Evolutionary conservation across 208 protist genomes (phyloP), one percentile per base, ranked within the genome.

Genomic region (Acanthamoeba triangularis): DNA sequence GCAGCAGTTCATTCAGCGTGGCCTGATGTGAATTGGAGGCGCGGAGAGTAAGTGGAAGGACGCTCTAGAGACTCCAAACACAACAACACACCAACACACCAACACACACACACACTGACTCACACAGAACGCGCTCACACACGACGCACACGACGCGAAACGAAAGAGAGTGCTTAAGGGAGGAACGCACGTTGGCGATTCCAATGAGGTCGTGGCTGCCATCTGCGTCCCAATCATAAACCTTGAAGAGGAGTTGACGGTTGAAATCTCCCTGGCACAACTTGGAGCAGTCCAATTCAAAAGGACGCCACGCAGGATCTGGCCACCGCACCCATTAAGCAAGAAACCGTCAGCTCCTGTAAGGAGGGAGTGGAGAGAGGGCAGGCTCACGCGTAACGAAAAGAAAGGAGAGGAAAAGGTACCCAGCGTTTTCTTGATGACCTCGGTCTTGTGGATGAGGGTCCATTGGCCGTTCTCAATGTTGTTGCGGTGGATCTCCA

Each of bases 151-250:
- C 16, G 23, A 80, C 16, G 28, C 30, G 30, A 23, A 65, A 56
- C 8, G 7, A n/a, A 23, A 65, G 14, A 16, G 1, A 44, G 25
- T 54, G 80, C 6, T 41, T 30, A 84, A 37, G 20, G 23, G 63
- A 33, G 0, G 7, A 7, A 84, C n/a, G 93, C 18, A 54, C 82
- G 2, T 41, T 13, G 0, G 33, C 63, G 30, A 20, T 56, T 18
- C 93, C 93, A 18, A 94, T 95, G 18, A 94, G 49, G 93, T 97
- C 96, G 67, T 95, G 80, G 80, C 67, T 44, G 74, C 96, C 96
- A 44, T 59, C 74, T 8, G 2, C 10, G 52, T 97, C 95, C 72
- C 91, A 97, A 93, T 97, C 96, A 30, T 37, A 96, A 14, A 63
- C 69, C 63, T 96, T 93, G 41, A 97, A 87, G 35, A 88, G 44